Evolutionary conservation across 306 rosid species (phyloP).

Genomic region (Rosa persica): DNA sequence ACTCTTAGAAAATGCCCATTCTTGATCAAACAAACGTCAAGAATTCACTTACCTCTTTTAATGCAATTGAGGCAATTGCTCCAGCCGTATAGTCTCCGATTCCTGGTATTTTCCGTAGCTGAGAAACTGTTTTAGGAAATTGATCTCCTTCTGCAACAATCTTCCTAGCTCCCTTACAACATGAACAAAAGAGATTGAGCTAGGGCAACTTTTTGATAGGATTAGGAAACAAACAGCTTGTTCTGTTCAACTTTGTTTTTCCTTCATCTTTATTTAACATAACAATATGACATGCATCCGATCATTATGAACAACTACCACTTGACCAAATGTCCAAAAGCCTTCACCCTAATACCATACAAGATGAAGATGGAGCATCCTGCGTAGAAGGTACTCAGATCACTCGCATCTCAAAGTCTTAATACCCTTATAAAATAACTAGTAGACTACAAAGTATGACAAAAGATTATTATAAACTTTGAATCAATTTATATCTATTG

Average conservation of each 20-base stretch:
- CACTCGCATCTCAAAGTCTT: neutral
- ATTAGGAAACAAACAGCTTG: neutral
- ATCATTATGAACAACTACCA: too few species aligned
- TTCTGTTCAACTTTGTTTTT: neutral
- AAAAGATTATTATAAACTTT: neutral
- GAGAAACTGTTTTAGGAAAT: conserved; percentile 69
- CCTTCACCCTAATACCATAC: neutral
- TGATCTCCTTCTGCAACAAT: conserved; percentile 61
- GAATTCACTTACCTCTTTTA: conserved; percentile 61
- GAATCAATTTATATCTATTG: neutral
- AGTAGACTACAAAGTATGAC: neutral
- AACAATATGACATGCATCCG: too few species aligned
- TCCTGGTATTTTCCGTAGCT: conserved; percentile 63
- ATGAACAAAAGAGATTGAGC: conserved; percentile 18
- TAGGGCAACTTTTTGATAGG: neutral
- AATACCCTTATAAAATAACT: neutral
- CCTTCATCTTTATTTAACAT: neutral
- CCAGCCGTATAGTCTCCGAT: conserved; percentile 92
- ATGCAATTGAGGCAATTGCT: conserved; percentile 92
- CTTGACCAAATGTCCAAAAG: conserved; percentile 2
- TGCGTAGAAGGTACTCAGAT: neutral
- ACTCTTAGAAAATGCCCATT: conserved; percentile 25
- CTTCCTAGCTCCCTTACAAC: conserved; percentile 75
- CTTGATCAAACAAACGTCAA: conserved; percentile 29
- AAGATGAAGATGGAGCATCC: neutral